phyloP scores from a whole-genome alignment of 1,284 basidiomycete genomes.

The Leccinum variabile region DNA sequence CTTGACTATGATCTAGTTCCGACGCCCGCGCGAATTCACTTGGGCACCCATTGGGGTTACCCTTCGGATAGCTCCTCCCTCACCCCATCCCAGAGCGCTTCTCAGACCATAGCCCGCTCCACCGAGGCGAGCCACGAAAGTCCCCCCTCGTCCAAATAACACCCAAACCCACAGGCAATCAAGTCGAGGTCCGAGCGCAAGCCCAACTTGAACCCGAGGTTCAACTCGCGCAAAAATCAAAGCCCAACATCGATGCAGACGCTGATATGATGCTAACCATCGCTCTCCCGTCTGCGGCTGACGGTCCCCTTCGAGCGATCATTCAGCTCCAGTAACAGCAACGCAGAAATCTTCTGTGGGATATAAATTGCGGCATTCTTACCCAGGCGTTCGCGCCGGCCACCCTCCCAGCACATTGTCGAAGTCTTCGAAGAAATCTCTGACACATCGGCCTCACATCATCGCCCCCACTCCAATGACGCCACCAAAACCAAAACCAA shows the following conservation, averaged over 20 bases:
- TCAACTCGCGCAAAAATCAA: background rate
- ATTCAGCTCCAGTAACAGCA: background rate
- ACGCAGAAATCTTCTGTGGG: background rate
- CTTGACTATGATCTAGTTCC: background rate
- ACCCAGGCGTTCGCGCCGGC: constrained; percentile 34
- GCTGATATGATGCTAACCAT: constrained; percentile 13
- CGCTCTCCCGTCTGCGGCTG: constrained; percentile 50
- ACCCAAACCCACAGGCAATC: background rate
- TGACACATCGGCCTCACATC: background rate
- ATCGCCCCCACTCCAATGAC: background rate
- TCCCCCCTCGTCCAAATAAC: background rate
- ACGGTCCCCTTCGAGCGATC: background rate
- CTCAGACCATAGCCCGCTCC: constrained; percentile 39
- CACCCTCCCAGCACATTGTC: constrained; percentile 7
- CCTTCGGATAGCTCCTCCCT: constrained; percentile 52
- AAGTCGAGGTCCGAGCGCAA: background rate
- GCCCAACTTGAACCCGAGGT: background rate
- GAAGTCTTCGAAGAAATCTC: background rate
- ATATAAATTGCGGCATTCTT: constrained; percentile 15
- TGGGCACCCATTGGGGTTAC: constrained; percentile 12
- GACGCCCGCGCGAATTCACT: background rate
- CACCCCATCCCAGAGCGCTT: constrained; percentile 67
- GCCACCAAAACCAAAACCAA: background rate
- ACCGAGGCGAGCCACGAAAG: constrained; percentile 18
- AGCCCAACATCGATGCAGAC: background rate